Evolutionary conservation across 2,329 filamentous ascomycete genomes (phyloP).

Genomic region (Raffaelea ambrosiae): DNA sequence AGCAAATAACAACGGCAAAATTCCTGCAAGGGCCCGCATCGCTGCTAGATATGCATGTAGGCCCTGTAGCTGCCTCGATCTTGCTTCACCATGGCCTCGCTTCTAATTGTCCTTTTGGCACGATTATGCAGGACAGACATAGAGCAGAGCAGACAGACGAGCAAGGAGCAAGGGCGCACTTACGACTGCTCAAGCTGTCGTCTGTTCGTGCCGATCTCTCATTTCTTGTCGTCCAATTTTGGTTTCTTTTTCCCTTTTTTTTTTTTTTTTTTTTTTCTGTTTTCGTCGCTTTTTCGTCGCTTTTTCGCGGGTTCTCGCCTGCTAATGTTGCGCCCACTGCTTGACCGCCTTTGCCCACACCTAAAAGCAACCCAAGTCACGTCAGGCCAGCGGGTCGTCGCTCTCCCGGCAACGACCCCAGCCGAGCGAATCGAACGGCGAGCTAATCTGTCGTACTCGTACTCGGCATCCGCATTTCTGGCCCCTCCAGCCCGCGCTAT

Average conservation of each 20-base stretch:
- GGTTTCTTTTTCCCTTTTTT: neutral
- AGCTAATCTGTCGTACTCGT: neutral
- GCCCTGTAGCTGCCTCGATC: too few relatives aligned
- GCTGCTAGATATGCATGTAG: too few relatives aligned
- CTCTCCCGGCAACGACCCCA: neutral
- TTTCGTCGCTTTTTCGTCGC: neutral
- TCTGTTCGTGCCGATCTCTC: too few relatives aligned
- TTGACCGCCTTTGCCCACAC: neutral
- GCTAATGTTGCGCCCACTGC: neutral
- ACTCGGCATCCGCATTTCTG: neutral
- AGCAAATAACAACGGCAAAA: too few relatives aligned
- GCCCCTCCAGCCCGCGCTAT: too few relatives aligned
- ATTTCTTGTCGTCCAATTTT: neutral
- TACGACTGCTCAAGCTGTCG: too few relatives aligned
- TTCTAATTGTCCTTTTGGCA: too few relatives aligned
- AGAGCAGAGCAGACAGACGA: too few relatives aligned
- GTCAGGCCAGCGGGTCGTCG: neutral
- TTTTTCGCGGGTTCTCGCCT: neutral
- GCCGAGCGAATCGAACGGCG: slow-evolving; percentile 3
- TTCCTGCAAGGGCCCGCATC: too few relatives aligned
- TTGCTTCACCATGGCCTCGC: too few relatives aligned
- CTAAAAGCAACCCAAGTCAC: slow-evolving; percentile 1
- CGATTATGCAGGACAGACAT: too few relatives aligned
- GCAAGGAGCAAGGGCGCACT: too few relatives aligned
- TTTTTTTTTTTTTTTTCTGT: neutral